Evolutionary conservation across 371 early-diverging fungal species (phyloP).

Genomic region (Batkoa obscura): DNA sequence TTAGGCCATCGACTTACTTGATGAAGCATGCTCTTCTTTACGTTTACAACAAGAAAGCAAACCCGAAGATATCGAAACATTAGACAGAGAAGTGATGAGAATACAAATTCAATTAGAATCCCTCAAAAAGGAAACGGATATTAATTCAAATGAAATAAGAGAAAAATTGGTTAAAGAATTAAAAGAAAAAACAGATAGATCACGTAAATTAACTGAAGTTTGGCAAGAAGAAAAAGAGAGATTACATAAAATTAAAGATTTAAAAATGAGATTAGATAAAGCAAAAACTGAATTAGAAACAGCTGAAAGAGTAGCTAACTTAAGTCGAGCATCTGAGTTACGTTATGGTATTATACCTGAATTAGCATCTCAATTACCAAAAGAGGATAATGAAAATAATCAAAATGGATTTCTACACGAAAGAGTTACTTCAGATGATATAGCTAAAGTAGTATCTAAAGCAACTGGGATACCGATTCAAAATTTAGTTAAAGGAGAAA

Average conservation of each 20-base stretch:
- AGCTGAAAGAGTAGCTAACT: conserved; percentile 52
- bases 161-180: conserved; percentile 40
- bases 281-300: conserved; percentile 54
- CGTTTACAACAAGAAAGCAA: conserved; percentile 67
- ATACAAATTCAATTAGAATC: conserved; percentile 56
- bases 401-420: conserved; percentile 42
- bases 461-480: conserved; percentile 82
- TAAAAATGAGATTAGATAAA: conserved; percentile 52
- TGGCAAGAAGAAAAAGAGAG: conserved; percentile 54
- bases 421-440: conserved; percentile 67
- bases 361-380: conserved; percentile 45
- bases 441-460: conserved; percentile 66
- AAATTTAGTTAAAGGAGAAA: conserved; percentile 55
- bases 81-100: conserved; percentile 54
- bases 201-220: conserved; percentile 28
- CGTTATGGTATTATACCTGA: conserved; percentile 79
- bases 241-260: conserved; percentile 45
- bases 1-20: conserved; percentile 74
- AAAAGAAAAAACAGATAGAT: conserved; percentile 37
- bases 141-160: conserved; percentile 44
- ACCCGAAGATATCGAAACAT: conserved; percentile 50
- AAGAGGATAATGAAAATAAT: conserved; percentile 26
- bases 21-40: conserved; percentile 71
- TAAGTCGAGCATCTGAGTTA: conserved; percentile 52
- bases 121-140: conserved; percentile 51